Evolutionary conservation across 129 eudicot genomes (phyloP).

Genomic region (Artemisia argyi): DNA sequence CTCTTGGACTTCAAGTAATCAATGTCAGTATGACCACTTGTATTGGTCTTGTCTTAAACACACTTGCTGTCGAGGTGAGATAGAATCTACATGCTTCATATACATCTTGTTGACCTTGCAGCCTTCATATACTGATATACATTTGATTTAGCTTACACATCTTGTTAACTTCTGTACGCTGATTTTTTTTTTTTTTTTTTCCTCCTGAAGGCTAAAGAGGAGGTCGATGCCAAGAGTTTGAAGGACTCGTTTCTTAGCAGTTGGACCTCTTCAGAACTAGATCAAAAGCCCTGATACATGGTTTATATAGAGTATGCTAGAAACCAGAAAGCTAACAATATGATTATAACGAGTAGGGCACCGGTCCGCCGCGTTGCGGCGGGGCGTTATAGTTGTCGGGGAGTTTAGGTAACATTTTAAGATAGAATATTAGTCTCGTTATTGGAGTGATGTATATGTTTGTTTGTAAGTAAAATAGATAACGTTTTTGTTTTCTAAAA

Average conservation of each 20-base stretch:
- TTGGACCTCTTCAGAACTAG: constrained; percentile 21
- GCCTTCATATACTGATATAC: too few species aligned
- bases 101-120: neutral
- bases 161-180: neutral
- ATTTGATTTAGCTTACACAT: neutral
- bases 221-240: constrained; percentile 35
- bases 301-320: constrained; percentile 11
- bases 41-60: constrained; percentile 47
- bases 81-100: neutral
- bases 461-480: too few species aligned
- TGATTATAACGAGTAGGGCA: too few species aligned
- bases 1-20: constrained; percentile 49
- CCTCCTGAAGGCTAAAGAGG: constrained; percentile 42
- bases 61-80: constrained; percentile 52
- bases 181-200: constrained; percentile 15
- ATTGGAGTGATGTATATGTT: too few species aligned
- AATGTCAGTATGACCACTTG: constrained; percentile 56
- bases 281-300: neutral
- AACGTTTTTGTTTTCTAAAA: too few species aligned
- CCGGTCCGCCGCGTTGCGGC: too few species aligned
- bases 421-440: too few species aligned
- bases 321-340: constrained; percentile 16
- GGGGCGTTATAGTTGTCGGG: too few species aligned
- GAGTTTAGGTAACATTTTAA: too few species aligned
- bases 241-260: constrained; percentile 39